Evolutionary conservation across 257 asterid species (phyloP).

Genomic region (Orobanche coerulescens): DNA sequence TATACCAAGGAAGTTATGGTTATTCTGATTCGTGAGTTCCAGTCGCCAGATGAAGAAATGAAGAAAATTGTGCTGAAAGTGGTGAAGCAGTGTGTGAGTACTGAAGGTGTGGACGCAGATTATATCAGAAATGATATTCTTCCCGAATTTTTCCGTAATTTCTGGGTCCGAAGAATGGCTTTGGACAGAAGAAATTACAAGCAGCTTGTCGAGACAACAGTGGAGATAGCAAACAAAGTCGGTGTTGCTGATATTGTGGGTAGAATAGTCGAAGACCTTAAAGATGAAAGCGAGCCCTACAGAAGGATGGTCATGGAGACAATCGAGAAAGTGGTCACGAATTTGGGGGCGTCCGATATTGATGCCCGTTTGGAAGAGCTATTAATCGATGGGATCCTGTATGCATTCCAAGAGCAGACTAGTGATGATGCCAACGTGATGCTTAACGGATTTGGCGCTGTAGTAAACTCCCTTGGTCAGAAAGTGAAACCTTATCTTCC

Average conservation of each 20-base stretch:
- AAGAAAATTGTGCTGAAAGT: conserved; percentile 78
- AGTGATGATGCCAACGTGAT: conserved; percentile 82
- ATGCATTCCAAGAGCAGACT: conserved; percentile 84
- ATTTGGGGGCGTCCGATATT: conserved; percentile 74
- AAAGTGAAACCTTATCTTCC: conserved; percentile 75
- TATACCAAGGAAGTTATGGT: conserved; percentile 81
- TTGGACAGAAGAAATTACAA: conserved; percentile 69
- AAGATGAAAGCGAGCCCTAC: conserved; percentile 82
- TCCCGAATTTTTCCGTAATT: conserved; percentile 76
- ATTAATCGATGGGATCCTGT: conserved; percentile 70
- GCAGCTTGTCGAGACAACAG: conserved; percentile 79
- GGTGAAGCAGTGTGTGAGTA: conserved; percentile 81
- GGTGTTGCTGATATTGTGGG: conserved; percentile 84
- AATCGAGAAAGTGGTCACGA: conserved; percentile 71
- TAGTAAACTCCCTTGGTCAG: conserved; percentile 74
- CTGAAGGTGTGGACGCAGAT: conserved; percentile 77
- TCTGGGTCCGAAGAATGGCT: conserved; percentile 88
- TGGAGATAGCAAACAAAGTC: conserved; percentile 75
- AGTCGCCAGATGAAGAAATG: conserved; percentile 87
- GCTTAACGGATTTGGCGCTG: conserved; percentile 87
- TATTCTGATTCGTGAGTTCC: conserved; percentile 69
- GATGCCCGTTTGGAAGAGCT: conserved; percentile 72
- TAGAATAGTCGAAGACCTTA: conserved; percentile 68
- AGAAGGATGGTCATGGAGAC: conserved; percentile 93
- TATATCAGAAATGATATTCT: conserved; percentile 67